These are phyloP conservation scores for maize (Zea mays) DNA, from an alignment of 176 grass and related monocot genomes.

Conservation along the genomic window Zm-B73-REFERENCE-NAM-5.0 NC_050097.1:186949001-186949500, in stretches of 20 bases:
- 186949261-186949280: constrained; percentile 31
- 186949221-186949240: constrained; percentile 34
- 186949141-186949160: constrained; percentile 19
- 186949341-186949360: not conserved
- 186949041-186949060: too few species aligned
- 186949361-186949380: too few species aligned
- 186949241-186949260: constrained; percentile 29
- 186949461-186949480: not conserved
- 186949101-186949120: too few species aligned
- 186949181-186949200: not conserved
- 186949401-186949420: not conserved
- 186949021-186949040: too few species aligned
- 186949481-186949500: constrained; percentile 86
- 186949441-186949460: constrained; percentile 21
- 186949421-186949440: too few species aligned
- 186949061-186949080: too few species aligned
- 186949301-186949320: not conserved
- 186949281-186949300: constrained; percentile 19
- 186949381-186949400: not conserved
- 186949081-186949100: too few species aligned
- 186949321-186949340: constrained; percentile 1
- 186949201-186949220: constrained; percentile 12
- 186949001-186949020: too few species aligned
- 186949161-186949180: not conserved
- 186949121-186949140: not conserved